Percentiles rank a stretch among this genome's conserved stretches.
These are phyloP conservation scores for Meyerozyma guilliermondii DNA, from an alignment of 1,139 yeast species.

Conservation along the genomic window DNA sequence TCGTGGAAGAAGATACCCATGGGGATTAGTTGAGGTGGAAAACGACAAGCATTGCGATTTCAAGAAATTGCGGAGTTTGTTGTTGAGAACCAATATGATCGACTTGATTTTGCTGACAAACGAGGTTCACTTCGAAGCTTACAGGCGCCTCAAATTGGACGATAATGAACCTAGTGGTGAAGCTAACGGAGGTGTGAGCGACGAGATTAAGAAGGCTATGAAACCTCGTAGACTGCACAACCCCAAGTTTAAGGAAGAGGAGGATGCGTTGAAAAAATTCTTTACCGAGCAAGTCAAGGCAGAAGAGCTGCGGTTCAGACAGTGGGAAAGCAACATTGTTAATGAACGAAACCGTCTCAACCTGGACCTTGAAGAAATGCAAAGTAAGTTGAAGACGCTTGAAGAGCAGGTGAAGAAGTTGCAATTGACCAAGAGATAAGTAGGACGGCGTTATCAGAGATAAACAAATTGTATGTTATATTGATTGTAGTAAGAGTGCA, in stretches of 20 bases:
- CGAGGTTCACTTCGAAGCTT: constrained; percentile 86
- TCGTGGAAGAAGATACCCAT: constrained; percentile 89
- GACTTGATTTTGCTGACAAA: constrained; percentile 87
- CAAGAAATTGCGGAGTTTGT: constrained; percentile 79
- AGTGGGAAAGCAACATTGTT: constrained; percentile 96
- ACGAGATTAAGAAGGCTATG: constrained; percentile 32
- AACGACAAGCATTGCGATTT: constrained; percentile 95
- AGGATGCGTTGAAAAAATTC: constrained; percentile 86
- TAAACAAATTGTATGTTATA: background rate
- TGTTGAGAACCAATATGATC: constrained; percentile 89
- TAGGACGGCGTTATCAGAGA: background rate
- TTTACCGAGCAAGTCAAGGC: constrained; percentile 98
- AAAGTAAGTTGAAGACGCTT: constrained; percentile 60
- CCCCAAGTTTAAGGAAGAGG: constrained; percentile 95
- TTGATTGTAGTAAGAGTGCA: background rate
- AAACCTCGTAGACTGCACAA: constrained; percentile 61
- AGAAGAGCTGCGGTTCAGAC: constrained; percentile 95
- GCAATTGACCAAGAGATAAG: constrained; percentile 45
- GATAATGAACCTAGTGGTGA: constrained; percentile 25
- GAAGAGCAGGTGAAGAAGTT: constrained; percentile 70
- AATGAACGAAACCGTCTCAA: constrained; percentile 92
- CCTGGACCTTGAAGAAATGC: constrained; percentile 89
- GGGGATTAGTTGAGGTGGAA: constrained; percentile 98
- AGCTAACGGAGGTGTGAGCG: constrained; percentile 22
- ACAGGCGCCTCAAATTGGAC: constrained; percentile 70